Conservation (phyloP, 345 rosid species). For the Dovyalis caffra region DNA sequence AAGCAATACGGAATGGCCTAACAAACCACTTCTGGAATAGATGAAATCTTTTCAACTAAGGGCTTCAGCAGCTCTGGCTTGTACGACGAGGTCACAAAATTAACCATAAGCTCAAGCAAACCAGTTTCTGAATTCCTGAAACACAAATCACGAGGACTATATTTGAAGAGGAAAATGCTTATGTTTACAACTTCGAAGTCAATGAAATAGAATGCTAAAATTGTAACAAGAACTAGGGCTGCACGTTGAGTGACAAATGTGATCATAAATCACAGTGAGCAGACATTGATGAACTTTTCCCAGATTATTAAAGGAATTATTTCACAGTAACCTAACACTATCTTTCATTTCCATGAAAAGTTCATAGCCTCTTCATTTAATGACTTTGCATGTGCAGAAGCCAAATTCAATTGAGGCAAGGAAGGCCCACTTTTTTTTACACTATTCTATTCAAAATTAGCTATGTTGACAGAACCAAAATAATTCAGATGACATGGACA, state of each 20-base stretch:
- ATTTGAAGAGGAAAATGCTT: not conserved
- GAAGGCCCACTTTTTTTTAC: no score
- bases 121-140: conserved; percentile 66
- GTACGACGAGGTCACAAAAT: conserved; percentile 84
- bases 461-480: no score
- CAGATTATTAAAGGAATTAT: not conserved
- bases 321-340: not conserved
- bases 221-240: not conserved
- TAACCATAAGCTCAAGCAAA: conserved; percentile 79
- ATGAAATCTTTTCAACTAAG: conserved; percentile 66
- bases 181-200: not conserved
- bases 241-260: not conserved
- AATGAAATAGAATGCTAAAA: not conserved
- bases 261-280: not conserved
- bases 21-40: conserved; percentile 87
- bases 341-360: not conserved
- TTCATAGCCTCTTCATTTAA: conserved; percentile 2
- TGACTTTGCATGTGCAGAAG: not conserved
- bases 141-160: conserved; percentile 21
- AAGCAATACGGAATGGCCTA: conserved; percentile 3
- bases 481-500: no score
- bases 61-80: conserved; percentile 84
- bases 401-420: no score
- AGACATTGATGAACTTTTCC: not conserved
- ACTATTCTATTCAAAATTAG: no score